phyloP scores from a whole-genome alignment of 2,329 filamentous ascomycete genomes.

The Aspergillus sp. region DNA sequence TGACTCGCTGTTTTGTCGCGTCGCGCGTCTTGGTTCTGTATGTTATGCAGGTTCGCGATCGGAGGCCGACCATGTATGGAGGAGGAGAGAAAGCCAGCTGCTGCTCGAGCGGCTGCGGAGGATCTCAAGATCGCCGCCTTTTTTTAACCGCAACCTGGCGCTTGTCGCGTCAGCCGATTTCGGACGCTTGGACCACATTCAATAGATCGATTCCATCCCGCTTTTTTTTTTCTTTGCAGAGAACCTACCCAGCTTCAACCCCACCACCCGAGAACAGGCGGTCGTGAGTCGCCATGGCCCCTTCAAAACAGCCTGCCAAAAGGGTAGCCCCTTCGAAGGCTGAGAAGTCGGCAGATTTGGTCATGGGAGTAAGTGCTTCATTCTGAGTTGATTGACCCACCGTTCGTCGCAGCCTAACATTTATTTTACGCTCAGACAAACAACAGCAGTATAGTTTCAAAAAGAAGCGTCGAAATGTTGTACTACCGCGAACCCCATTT shows the following conservation, averaged over 20 bases:
- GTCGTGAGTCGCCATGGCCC: constrained; percentile 13
- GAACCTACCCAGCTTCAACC: neutral
- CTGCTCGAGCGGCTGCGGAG: constrained; percentile 16
- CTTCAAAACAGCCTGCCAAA: constrained; percentile 17
- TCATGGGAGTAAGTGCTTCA: constrained; percentile 51
- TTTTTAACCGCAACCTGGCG: constrained; percentile 18
- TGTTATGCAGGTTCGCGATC: constrained; percentile 7
- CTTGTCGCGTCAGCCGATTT: constrained; percentile 31
- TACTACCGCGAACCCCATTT: constrained; percentile 83
- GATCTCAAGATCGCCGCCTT: constrained; percentile 19
- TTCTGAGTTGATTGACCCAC: neutral
- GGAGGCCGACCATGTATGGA: constrained; percentile 4
- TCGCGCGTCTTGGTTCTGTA: neutral
- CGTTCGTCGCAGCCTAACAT: neutral
- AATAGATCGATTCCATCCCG: constrained; percentile 26
- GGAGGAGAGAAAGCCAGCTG: neutral
- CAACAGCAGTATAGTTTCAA: constrained; percentile 87
- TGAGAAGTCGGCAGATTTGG: constrained; percentile 50
- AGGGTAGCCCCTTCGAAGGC: constrained; percentile 24
- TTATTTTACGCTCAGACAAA: constrained; percentile 62
- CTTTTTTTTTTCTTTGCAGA: constrained; percentile 4
- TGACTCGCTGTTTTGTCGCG: constrained; percentile 2
- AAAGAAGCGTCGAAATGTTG: constrained; percentile 85
- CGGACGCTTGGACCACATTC: constrained; percentile 39
- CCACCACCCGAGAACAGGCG: neutral